Evolutionary conservation across 1,284 basidiomycete genomes (phyloP), one percentile per base, ranked within the genome.

Genomic region (Chalciporus sp.): DNA sequence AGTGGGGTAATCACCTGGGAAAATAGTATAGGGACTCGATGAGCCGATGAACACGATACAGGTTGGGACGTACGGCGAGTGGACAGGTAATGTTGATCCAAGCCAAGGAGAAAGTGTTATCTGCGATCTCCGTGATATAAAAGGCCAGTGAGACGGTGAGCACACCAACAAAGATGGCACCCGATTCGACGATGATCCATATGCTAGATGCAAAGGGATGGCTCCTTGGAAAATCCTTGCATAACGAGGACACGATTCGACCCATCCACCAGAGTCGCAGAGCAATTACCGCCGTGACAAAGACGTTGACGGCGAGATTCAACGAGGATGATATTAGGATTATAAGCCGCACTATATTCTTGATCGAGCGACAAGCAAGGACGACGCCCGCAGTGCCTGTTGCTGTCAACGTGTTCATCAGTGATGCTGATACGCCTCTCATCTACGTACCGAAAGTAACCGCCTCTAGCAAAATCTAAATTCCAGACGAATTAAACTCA

Each of bases 121-220:
- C 31, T 7, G 7, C 31, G 9, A 11, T 11, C 12, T 33, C 9
- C 7, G 31, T 33, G 31, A 11, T 9, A n/a, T 26, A 53, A 19
- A 51, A 35, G 3, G n/a, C 46, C 19, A 57, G 16, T 9, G 49
- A 1, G 7, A 35, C n/a, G 12, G 12, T 23, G 14, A 11, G 12
- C 3, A 7, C 9, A 8, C 26, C 11, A 6, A 28, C 11, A 5
- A 23, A 27, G 0, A 57, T 42, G 28, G 39, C 40, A 4, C 51
- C 51, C 1, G 57, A 58, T 39, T 58, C 54, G 16, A 56, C 2
- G 11, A 56, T 19, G 9, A 51, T 14, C 8, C 33, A 48, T 26
- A 57, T 44, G 2, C 49, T 37, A 37, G 31, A 33, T 6, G 14
- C 11, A 16, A 29, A 40, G 44, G 51, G 44, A 45, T 53, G 52